Evolutionary conservation across 2,329 filamentous ascomycete genomes (phyloP).

Genomic region (Colletotrichum sp.): DNA sequence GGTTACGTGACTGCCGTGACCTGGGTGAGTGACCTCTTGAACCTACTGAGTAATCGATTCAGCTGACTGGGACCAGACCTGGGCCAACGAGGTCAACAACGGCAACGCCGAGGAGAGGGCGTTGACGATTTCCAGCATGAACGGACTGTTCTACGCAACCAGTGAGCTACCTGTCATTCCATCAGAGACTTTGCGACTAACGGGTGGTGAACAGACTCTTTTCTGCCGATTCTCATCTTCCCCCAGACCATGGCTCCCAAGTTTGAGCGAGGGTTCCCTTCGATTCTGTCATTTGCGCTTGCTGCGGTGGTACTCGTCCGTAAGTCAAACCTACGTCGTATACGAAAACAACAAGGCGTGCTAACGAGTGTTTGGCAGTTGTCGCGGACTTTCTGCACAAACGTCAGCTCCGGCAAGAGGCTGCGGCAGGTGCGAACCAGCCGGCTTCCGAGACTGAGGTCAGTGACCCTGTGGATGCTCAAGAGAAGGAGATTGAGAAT

Average conservation of each 20-base stretch:
- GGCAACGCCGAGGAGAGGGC: conserved; percentile 35
- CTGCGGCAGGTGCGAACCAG: neutral
- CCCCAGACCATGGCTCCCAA: conserved; percentile 34
- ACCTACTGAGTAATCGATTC: rapidly evolving
- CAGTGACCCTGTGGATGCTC: rapidly evolving
- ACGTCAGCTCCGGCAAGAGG: neutral
- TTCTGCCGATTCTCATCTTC: conserved; percentile 36
- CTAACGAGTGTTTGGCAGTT: neutral
- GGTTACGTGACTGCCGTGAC: conserved; percentile 3
- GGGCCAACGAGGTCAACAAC: conserved; percentile 36
- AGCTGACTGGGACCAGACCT: conserved; percentile 26
- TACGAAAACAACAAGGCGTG: rapidly evolving
- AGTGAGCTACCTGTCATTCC: neutral
- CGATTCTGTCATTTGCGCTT: neutral
- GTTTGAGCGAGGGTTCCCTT: conserved; percentile 23
- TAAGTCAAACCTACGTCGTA: neutral
- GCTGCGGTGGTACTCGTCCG: conserved; percentile 3
- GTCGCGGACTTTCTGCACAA: conserved; percentile 3
- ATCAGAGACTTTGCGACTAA: neutral
- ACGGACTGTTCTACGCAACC: conserved; percentile 33
- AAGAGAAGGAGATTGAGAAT: neutral
- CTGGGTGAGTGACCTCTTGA: neutral
- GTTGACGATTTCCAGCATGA: conserved; percentile 35
- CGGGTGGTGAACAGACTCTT: conserved; percentile 24
- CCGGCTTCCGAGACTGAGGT: neutral